Evolutionary conservation across 2,329 filamentous ascomycete species (phyloP).

Genomic region (Fusarium domesticum): DNA sequence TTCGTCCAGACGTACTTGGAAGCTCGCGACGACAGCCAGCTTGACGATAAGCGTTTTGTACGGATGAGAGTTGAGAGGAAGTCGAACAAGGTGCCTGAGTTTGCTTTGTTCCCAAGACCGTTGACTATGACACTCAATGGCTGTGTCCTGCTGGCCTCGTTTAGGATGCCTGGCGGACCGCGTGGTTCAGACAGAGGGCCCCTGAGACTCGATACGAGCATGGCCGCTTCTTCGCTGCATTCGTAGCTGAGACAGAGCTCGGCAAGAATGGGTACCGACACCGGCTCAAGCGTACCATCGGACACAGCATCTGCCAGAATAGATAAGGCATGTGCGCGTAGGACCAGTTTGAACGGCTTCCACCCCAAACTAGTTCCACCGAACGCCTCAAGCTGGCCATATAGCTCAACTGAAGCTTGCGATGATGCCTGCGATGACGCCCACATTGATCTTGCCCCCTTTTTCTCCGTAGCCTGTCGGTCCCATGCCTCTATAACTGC

Average conservation of each 20-base stretch:
- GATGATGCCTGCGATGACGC: constrained; percentile 27
- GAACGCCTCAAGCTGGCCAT: constrained; percentile 35
- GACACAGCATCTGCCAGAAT: constrained; percentile 30
- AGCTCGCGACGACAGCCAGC: constrained; percentile 25
- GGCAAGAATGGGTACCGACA: constrained; percentile 29
- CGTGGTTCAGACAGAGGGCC: constrained; percentile 15
- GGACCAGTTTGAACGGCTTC: constrained; percentile 34
- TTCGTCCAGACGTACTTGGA: constrained; percentile 29
- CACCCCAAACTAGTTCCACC: constrained; percentile 31
- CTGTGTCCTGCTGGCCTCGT: constrained; percentile 18
- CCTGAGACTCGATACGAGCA: constrained; percentile 21
- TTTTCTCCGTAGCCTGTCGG: constrained; percentile 19
- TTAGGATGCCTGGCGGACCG: constrained; percentile 10
- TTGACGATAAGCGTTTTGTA: constrained; percentile 17
- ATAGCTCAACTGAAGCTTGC: constrained; percentile 32
- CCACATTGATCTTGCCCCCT: constrained; percentile 27
- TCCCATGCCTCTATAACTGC: constrained; percentile 36
- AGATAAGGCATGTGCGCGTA: constrained; percentile 33
- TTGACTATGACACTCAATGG: constrained; percentile 23
- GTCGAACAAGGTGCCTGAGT: constrained; percentile 17
- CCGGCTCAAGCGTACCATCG: constrained; percentile 32
- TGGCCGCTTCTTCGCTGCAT: constrained; percentile 30
- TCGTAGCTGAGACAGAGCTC: constrained; percentile 30
- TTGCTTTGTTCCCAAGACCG: constrained; percentile 5
- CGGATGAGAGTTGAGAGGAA: constrained; percentile 25